Percentiles rank a stretch among this genome's conserved stretches.
These are phyloP conservation scores for Fusarium chaquense DNA, from an alignment of 2,329 filamentous ascomycete species.

Conservation along the genomic window DNA sequence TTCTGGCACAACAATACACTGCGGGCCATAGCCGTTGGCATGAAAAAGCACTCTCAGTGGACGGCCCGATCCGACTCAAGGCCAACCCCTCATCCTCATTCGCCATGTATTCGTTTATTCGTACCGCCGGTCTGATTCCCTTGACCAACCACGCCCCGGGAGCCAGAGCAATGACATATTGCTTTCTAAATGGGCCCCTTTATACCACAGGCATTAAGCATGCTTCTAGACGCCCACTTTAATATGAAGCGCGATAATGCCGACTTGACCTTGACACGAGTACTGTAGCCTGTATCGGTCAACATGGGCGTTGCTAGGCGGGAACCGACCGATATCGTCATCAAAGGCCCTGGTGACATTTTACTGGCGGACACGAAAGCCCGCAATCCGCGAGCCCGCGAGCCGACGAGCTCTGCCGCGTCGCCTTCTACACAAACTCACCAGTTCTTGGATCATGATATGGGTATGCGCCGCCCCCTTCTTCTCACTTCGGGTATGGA, in stretches of 20 bases:
- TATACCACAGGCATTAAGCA: constrained; percentile 16
- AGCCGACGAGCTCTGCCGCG: constrained; percentile 36
- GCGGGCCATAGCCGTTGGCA: constrained; percentile 32
- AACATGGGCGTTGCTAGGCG: constrained; percentile 31
- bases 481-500: constrained; percentile 49
- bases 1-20: constrained; percentile 37
- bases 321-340: constrained; percentile 36
- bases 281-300: constrained; percentile 28
- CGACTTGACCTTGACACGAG: constrained; percentile 24
- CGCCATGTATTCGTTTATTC: constrained; percentile 42
- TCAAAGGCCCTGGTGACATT: constrained; percentile 32
- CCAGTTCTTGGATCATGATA: constrained; percentile 33
- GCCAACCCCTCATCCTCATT: constrained; percentile 37
- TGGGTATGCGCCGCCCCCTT: constrained; percentile 38
- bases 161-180: constrained; percentile 33
- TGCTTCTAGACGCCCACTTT: constrained; percentile 13
- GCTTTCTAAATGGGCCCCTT: constrained; percentile 10
- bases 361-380: constrained; percentile 42
- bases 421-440: constrained; percentile 27
- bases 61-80: constrained; percentile 49
- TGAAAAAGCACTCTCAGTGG: constrained; percentile 36
- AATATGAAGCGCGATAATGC: constrained; percentile 24
- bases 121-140: constrained; percentile 21
- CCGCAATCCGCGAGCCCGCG: constrained; percentile 32
- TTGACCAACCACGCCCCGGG: constrained; percentile 18